A percentile compares a stretch with the other conserved stretches of the same genome.
phyloP scores from a whole-genome alignment of 345 rosid genomes.

The Microthlaspi erraticum region DNA sequence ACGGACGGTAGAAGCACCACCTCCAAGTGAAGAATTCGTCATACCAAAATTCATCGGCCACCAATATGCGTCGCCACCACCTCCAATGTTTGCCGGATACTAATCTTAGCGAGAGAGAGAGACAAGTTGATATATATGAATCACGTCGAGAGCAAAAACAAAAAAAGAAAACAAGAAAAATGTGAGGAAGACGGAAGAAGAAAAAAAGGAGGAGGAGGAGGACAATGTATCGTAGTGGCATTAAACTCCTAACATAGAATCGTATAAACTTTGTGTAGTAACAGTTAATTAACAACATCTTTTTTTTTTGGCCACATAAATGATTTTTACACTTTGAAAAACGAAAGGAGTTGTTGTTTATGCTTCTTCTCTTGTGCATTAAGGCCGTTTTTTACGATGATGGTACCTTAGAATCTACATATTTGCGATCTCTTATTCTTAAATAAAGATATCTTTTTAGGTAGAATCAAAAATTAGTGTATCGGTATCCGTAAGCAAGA shows the following conservation, averaged over 20 bases:
- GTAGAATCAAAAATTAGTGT: not conserved
- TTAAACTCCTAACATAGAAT: constrained; percentile 15
- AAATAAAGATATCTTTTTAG: not conserved
- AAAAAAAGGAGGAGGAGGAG: constrained; percentile 5
- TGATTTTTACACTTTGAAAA: constrained; percentile 14
- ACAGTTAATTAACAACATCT: constrained; percentile 35
- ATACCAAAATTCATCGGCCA: constrained; percentile 69
- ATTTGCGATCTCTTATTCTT: not conserved
- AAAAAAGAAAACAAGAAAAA: not conserved
- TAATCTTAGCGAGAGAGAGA: constrained; percentile 39
- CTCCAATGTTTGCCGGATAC: constrained; percentile 76
- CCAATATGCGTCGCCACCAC: constrained; percentile 80
- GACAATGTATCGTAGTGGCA: constrained; percentile 37
- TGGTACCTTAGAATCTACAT: not conserved
- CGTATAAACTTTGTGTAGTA: constrained; percentile 35
- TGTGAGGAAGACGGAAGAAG: constrained; percentile 30
- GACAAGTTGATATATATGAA: constrained; percentile 14
- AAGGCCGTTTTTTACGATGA: not conserved
- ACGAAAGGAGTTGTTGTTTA: not conserved
- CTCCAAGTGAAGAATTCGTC: constrained; percentile 44
- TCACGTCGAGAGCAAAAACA: constrained; percentile 1
- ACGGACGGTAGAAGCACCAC: constrained; percentile 37
- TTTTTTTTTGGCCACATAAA: constrained; percentile 25
- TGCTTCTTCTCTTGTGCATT: constrained; percentile 26
- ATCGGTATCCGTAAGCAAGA: not conserved